A percentile compares a stretch with the other conserved stretches of the same genome.
These are phyloP conservation scores for Boletus sensibilis DNA, from an alignment of 768 basidiomycete genomes.

Conservation along the genomic window DNA sequence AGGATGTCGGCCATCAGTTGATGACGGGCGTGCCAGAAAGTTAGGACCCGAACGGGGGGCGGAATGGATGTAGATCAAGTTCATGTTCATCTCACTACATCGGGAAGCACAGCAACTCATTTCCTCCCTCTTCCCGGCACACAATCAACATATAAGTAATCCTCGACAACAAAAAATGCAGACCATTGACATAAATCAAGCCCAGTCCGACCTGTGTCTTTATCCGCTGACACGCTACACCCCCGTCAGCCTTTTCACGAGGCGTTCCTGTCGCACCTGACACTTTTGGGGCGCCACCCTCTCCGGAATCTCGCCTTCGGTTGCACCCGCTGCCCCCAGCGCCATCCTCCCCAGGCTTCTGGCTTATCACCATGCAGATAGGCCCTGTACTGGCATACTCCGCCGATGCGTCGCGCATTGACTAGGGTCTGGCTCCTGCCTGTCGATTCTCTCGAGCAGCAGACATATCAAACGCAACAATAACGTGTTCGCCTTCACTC, in stretches of 20 bases:
- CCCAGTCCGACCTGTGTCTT: background rate
- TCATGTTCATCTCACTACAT: slow-evolving; percentile 1
- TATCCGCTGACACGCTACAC: slow-evolving; percentile 16
- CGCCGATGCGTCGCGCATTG: slow-evolving; percentile 7
- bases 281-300: slow-evolving; percentile 34
- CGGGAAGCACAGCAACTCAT: slow-evolving; percentile 7
- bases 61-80: slow-evolving; percentile 18
- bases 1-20: slow-evolving; percentile 11
- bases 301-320: slow-evolving; percentile 1
- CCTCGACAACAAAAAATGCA: slow-evolving; percentile 9
- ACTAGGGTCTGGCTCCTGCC: slow-evolving; percentile 17
- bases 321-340: background rate
- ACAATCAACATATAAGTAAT: slow-evolving; percentile 7
- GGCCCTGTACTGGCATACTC: background rate
- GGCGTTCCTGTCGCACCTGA: slow-evolving; percentile 26
- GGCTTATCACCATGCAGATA: slow-evolving; percentile 12
- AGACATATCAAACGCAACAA: slow-evolving; percentile 9
- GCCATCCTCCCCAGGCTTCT: slow-evolving; percentile 1
- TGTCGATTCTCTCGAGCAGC: slow-evolving; percentile 10
- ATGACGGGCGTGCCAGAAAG: slow-evolving; percentile 12
- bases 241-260: slow-evolving; percentile 11
- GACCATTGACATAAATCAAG: slow-evolving; percentile 30
- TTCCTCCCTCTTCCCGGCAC: background rate
- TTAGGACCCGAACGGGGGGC: slow-evolving; percentile 13
- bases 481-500: slow-evolving; percentile 20